Evolutionary conservation across 1,284 basidiomycete genomes (phyloP), one percentile per base, ranked within the genome.

Genomic region (Albatrellus sp.): DNA sequence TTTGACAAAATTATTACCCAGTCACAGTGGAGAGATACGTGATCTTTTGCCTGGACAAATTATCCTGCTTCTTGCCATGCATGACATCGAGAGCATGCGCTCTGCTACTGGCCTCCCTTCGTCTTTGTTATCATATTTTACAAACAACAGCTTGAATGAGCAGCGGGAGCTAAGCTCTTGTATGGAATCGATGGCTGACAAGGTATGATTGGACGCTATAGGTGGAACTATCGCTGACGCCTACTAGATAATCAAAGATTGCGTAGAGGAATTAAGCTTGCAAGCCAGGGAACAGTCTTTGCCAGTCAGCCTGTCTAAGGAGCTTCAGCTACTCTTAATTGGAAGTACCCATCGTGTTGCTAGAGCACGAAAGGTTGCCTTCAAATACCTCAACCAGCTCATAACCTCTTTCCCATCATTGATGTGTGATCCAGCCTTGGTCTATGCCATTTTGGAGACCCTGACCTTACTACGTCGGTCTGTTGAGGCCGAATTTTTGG

Each of bases 401-500:
- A 79, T 98, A 52, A 83, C 80, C n/a, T 89, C 87, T 1, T 96
- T 97, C 64, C 93, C 96, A 0, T 91, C 90, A 7, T 67, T 98
- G 48, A 84, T 98, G 73, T 98, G 93, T 62, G 86, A 94, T 58
- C 75, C 83, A 10, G 74, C 83, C 11, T 73, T 98, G 31, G 88
- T 98, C 5, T 89, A 84, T 52, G 79, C 87, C 24, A 84, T 98
- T 48, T 70, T 98, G 37, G 96, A 98, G 60, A 82, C 91, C 37
- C 69, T 98, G 47, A 97, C 94, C 0, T 69, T 98, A 11, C 68
- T 98, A 51, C 78, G 92, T 45, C 75, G 80, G 43, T 80, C 87
- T 1, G 93, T 91, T 58, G 90, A 98, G 62, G 85, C 90, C 49
- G 90, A 97, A 65, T 91, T 80, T 57, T 70, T 77, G 9, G 90